These are phyloP conservation scores for Alternaria arborescens DNA, from an alignment of 2,329 filamentous ascomycete genomes.

Conservation along the genomic window DNA sequence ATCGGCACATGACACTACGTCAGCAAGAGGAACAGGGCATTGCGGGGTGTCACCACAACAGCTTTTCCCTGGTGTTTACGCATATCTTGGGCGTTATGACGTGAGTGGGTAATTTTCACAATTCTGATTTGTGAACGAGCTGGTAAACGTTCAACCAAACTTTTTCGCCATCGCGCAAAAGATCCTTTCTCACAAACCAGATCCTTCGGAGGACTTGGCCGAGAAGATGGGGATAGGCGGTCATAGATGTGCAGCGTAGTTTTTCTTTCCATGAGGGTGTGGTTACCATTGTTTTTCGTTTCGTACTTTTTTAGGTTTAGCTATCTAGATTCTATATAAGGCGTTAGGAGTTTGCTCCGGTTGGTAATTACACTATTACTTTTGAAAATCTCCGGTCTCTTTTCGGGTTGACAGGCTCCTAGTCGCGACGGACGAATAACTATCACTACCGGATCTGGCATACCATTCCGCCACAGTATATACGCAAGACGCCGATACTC, in stretches of 20 bases:
- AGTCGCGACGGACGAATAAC: conserved; percentile 1
- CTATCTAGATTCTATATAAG: conserved; percentile 1
- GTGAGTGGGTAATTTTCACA: conserved; percentile 4
- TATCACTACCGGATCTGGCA: neutral
- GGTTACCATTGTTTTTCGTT: neutral
- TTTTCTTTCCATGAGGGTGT: neutral
- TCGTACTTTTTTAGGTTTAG: neutral
- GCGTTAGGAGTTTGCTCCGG: conserved; percentile 12
- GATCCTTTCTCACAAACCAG: neutral
- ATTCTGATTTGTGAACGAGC: neutral
- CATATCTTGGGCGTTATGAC: conserved; percentile 2
- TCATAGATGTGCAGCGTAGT: neutral
- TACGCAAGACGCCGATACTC: conserved; percentile 16
- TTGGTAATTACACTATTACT: conserved; percentile 3
- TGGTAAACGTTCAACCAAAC: neutral
- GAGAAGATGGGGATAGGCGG: neutral
- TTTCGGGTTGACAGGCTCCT: conserved; percentile 5
- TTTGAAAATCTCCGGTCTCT: neutral
- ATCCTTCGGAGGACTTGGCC: neutral
- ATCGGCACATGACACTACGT: conserved; percentile 34
- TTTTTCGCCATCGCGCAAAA: neutral
- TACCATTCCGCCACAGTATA: conserved; percentile 5
- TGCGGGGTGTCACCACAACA: conserved; percentile 28
- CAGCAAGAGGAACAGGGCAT: conserved; percentile 18
- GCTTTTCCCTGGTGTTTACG: conserved; percentile 11